Evolutionary conservation across 2,329 filamentous ascomycete species (phyloP), one percentile per base, ranked within the genome.

Genomic region (Epichloe sylvatica): DNA sequence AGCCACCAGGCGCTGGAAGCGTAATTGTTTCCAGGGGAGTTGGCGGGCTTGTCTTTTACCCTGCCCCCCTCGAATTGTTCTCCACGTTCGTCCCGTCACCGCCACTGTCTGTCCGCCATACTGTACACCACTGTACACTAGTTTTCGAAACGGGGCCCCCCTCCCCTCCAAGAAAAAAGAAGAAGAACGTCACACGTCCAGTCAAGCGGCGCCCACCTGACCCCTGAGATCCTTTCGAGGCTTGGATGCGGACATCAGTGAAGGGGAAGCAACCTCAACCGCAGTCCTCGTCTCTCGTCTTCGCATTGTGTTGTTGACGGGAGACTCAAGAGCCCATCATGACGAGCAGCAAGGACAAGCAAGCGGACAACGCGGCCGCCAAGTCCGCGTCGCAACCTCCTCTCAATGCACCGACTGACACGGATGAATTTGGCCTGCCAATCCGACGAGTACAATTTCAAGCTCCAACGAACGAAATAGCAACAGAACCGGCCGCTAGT

Each of bases 371-470:
- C 44, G 23, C 42, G 21, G 45, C 45, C 45, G 33, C 48, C 51
- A 51, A 43, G 37, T 33, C 52, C 58, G 62, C 60, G 58, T 56
- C 63, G 63, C 57, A 57, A 52, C 49, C 55, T 55, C 55, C 52
- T 40, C 48, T 43, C 8, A 45, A 55, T 58, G 50, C 50, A 53
- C 60, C 39, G 21, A 47, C 60, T 46, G 78, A 83, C 59, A 67
- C 80, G 52, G 83, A 87, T 63, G 83, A 87, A 56, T 87, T 86
- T 62, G 83, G 83, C 46, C 67, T 87, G 54, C 82, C 82, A 17
- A 74, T 83, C 53, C 73, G 71, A 61, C 25, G 25, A 30, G 8
- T 30, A 8, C 25, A 76, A 72, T 57, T 73, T 58, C 58, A 64
- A 58, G 66, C 62, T 49, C 63, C 67, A 30, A 55, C 58, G 39